phyloP scores from a whole-genome alignment of 2,329 filamentous ascomycete species.

The Trichoderma afroharzianum region DNA sequence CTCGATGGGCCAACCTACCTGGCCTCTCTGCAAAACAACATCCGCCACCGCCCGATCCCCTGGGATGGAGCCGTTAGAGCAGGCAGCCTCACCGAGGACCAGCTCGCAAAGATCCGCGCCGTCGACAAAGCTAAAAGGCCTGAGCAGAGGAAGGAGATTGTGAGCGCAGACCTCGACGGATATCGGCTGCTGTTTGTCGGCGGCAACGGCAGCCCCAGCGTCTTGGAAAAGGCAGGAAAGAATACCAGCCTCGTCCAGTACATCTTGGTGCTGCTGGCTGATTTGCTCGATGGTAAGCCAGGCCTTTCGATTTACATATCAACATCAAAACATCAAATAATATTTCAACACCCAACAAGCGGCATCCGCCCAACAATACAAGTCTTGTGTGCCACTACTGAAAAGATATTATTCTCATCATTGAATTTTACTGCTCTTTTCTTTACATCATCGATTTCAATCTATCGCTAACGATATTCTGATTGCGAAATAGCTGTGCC shows the following conservation, averaged over 20 bases:
- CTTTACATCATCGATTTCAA: background rate
- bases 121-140: conserved; percentile 89
- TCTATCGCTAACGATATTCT: background rate
- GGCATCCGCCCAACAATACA: background rate
- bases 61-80: conserved; percentile 96
- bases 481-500: conserved; percentile 62
- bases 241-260: conserved; percentile 92
- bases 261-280: conserved; percentile 81
- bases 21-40: conserved; percentile 88
- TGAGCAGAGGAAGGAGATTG: conserved; percentile 78
- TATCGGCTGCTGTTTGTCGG: conserved; percentile 82
- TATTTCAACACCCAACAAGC: background rate
- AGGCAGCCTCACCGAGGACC: conserved; percentile 88
- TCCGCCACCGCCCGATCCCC: conserved; percentile 89
- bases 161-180: conserved; percentile 74
- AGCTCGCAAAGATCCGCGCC: conserved; percentile 92
- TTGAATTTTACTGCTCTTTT: background rate
- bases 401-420: background rate
- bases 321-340: background rate
- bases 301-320: background rate
- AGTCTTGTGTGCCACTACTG: background rate
- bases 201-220: conserved; percentile 61
- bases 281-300: conserved; percentile 75
- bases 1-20: conserved; percentile 87
- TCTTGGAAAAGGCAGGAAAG: conserved; percentile 81